Evolutionary conservation across 768 basidiomycete genomes (phyloP).

Genomic region (Hypholoma fasciculare): DNA sequence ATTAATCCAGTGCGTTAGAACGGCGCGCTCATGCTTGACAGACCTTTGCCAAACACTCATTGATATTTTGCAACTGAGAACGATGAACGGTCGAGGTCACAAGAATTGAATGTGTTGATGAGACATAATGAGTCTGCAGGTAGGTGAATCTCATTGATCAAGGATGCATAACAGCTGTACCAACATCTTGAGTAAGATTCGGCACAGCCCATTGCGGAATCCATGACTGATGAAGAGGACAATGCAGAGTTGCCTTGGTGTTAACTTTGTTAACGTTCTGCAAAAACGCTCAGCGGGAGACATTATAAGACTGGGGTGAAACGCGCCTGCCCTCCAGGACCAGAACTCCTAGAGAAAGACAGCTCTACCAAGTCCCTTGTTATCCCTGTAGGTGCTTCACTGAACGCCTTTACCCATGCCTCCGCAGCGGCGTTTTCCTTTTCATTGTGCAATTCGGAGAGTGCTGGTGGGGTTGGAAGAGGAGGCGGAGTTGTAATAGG

Average conservation of each 20-base stretch:
- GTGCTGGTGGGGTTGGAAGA: conserved; percentile 44
- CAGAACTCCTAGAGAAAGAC: conserved; percentile 76
- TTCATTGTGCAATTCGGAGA: conserved; percentile 29
- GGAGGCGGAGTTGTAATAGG: background rate
- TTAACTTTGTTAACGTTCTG: conserved; percentile 92
- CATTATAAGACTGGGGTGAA: background rate
- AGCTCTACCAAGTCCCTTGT: conserved; percentile 58
- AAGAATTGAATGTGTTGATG: conserved; percentile 68
- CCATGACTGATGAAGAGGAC: conserved; percentile 44
- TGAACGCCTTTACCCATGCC: conserved; percentile 54
- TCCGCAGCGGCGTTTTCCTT: conserved; percentile 41
- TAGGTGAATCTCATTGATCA: conserved; percentile 30
- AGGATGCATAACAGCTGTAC: background rate
- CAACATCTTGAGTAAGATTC: conserved; percentile 9
- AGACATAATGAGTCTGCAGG: conserved; percentile 29
- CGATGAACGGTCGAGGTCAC: conserved; percentile 70
- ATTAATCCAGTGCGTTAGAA: conserved; percentile 2
- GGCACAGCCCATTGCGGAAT: conserved; percentile 18
- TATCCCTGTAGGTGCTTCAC: conserved; percentile 28
- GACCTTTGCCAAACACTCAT: conserved; percentile 72
- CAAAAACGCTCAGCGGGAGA: background rate
- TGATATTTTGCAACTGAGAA: conserved; percentile 77
- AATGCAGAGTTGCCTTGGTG: conserved; percentile 73
- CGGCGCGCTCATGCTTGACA: conserved; percentile 2
- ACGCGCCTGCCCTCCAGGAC: conserved; percentile 80